Conservation (phyloP, 2,329 filamentous ascomycete genomes). For the Penicillium nordicum region DNA sequence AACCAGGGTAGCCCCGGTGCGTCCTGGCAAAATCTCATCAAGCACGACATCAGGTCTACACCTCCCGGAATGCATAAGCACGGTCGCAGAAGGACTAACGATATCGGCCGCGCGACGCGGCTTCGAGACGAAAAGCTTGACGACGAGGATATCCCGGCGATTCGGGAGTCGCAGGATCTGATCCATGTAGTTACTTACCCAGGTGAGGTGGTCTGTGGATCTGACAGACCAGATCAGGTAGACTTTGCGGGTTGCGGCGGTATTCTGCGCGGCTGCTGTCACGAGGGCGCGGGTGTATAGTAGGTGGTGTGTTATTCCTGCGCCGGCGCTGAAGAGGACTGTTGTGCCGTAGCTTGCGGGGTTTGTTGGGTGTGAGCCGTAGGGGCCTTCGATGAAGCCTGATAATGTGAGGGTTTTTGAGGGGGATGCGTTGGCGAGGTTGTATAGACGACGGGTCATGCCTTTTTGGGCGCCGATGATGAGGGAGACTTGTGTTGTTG, state of each 20-base stretch:
- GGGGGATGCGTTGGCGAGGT: conserved; percentile 51
- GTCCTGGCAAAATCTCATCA: conserved; percentile 53
- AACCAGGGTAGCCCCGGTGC: conserved; percentile 58
- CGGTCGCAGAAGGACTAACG: conserved; percentile 53
- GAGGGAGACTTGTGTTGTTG: conserved; percentile 49
- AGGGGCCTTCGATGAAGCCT: conserved; percentile 62
- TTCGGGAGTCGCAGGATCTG: conserved; percentile 58
- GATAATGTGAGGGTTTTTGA: conserved; percentile 50
- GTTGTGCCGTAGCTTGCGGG: conserved; percentile 61
- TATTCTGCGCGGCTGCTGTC: conserved; percentile 49
- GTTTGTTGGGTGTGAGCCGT: conserved; percentile 56
- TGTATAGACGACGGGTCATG: conserved; percentile 60
- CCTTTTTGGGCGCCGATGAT: conserved; percentile 61
- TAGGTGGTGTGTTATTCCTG: conserved; percentile 65
- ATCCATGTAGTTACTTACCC: conserved; percentile 66
- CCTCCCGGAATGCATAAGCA: conserved; percentile 61
- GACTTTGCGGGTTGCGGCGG: conserved; percentile 57
- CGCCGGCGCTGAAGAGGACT: conserved; percentile 63
- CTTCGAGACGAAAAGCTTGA: conserved; percentile 62
- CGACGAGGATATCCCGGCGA: conserved; percentile 56
- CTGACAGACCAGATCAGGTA: conserved; percentile 63
- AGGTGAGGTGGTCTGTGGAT: conserved; percentile 58
- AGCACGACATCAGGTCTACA: conserved; percentile 56
- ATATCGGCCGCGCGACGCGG: conserved; percentile 55
- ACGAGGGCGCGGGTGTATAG: conserved; percentile 60